phyloP scores from a whole-genome alignment of 2,329 filamentous ascomycete species.

The Fusarium avenaceum region DNA sequence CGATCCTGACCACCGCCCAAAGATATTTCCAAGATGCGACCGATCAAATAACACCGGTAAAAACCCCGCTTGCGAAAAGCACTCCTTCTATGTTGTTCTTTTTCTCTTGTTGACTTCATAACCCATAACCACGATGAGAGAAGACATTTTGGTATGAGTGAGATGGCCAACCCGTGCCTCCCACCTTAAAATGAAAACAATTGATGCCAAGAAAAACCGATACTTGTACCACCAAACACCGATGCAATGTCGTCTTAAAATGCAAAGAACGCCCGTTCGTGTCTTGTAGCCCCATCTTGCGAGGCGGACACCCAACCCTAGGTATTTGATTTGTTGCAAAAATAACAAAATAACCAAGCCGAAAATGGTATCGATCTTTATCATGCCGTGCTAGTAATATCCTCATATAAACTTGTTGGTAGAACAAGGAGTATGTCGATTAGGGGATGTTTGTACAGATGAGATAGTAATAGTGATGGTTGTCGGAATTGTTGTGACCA shows the following conservation, averaged over 20 bases:
- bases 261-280: conserved; percentile 61
- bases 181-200: conserved; percentile 53
- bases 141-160: conserved; percentile 52
- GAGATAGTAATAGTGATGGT: conserved; percentile 47
- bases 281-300: conserved; percentile 56
- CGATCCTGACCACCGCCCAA: conserved; percentile 53
- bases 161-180: conserved; percentile 44
- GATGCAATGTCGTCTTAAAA: conserved; percentile 62
- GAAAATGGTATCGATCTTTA: conserved; percentile 64
- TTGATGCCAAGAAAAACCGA: conserved; percentile 49
- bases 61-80: conserved; percentile 52
- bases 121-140: conserved; percentile 56
- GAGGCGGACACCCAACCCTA: conserved; percentile 51
- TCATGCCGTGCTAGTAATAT: conserved; percentile 57
- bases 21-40: conserved; percentile 53
- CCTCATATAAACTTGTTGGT: conserved; percentile 53
- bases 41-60: conserved; percentile 55
- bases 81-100: conserved; percentile 63
- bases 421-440: conserved; percentile 59
- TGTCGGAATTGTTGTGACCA: conserved; percentile 49
- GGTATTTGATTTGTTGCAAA: conserved; percentile 50
- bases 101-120: conserved; percentile 61
- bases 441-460: conserved; percentile 65
- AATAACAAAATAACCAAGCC: conserved; percentile 52
- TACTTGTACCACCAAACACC: conserved; percentile 55